Base-by-base conservation (phyloP, 1,139 yeast genomes). In the Zygoascus hellenicus region DNA sequence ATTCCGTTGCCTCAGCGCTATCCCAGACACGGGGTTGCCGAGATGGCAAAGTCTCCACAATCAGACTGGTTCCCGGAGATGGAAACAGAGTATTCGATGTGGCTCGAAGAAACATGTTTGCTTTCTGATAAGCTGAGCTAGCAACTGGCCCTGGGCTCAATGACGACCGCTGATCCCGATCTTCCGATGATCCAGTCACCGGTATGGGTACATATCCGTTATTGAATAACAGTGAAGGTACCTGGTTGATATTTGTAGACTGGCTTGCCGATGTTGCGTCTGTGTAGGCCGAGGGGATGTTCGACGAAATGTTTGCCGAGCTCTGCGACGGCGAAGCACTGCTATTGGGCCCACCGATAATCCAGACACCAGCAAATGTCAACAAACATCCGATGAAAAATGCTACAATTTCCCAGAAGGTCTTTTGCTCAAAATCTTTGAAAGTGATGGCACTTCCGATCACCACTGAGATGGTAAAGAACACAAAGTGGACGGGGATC, bases 401-500 rank as follows among this genome's bases (percentile, higher is more conserved):
- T 26, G 56, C 46, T 3, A 51, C 22, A 3, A 58, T 50, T 14
- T 63, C 62, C 3, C 40, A 39, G 0, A 52, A 29, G 6, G 62
- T 51, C 38, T 58, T 58, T 36, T 60, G 54, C 9, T 63, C 64
- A 48, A 72, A 71, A 47, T 71, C 75, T 26, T 64, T 63, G 51
- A 69, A 71, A 5, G 69, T 61, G 7, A 69, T 54, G 15, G 68
- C 69, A 0, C 75, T 70, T n/a, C 72, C 74, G 5, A 63, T 42
- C 34, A 69, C 63, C 5, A 71, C 73, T 1, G 72, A 64, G 7
- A 68, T 51, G 0, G 75, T 71, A 59, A 73, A 73, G 19, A 71
- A 63, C 9, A 67, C 72, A 58, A 72, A 73, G 54, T 72, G 76
- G 33, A 71, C 66, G 0, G 77, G 77, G 5, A 74, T 69, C 3